Evolutionary conservation across 2,329 filamentous ascomycete species (phyloP), one percentile per base, ranked within the genome.

Genomic region (Pseudogymnoascus sp.): DNA sequence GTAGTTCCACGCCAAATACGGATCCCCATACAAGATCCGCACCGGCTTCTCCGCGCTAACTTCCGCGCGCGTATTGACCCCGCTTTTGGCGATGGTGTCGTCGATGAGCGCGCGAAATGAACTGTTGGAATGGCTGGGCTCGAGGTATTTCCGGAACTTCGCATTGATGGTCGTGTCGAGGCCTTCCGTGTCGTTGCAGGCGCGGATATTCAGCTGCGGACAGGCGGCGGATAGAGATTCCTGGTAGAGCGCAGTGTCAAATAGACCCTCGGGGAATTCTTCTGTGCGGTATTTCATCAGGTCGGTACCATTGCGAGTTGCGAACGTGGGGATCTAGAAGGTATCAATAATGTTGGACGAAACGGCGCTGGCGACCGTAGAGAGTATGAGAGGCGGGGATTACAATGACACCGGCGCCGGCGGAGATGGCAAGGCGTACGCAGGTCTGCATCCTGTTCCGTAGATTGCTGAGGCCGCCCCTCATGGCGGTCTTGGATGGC

Each of bases 371-470:
- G 11, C 13, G 45, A 7, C 6, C 13, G 2, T 25, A 23, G 16
- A 60, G 36, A 10, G 2, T 25, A 10, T 21, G 54, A 60, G 54
- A 60, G 6, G 23, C 5, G 36, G 8, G 3, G 21, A 6, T 60
- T 60, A 60, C 54, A 19, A 71, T 68, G 8, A 71, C 39, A 10
- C 67, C 65, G 14, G 66, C 65, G 2, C 70, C 67, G 16, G 66
- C 64, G 60, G 70, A 68, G 14, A 71, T 68, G 1, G 69, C 68
- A 21, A 71, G 41, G 10, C 70, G 67, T 5, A 71, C 13, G 62
- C 69, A 70, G 2, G 70, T 67, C 61, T 71, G 68, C 14, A 69
- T 45, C 16, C 70, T 65, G 60, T 68, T 71, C 16, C 69, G 63
- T 6, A 66, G 67, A 54, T 71, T 71, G 62, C 69, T 71, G 1